phyloP scores from a whole-genome alignment of 2,329 filamentous ascomycete species.

The Fusarium nodosum region DNA sequence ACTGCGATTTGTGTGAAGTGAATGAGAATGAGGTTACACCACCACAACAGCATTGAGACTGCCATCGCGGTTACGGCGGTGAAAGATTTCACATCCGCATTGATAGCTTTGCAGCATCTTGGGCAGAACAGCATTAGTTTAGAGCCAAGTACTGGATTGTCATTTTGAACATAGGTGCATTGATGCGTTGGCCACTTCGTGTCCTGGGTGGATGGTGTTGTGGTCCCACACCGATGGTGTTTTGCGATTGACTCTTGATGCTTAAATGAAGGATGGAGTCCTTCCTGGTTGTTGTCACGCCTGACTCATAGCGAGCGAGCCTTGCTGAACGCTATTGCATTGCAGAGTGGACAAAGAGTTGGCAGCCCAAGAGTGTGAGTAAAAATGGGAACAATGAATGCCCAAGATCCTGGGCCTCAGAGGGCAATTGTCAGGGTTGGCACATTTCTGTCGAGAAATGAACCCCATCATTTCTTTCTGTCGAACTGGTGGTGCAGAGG shows the following conservation, averaged over 20 bases:
- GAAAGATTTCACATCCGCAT: conserved; percentile 29
- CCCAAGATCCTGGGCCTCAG: conserved; percentile 29
- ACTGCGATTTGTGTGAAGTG: conserved; percentile 4
- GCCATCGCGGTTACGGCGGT: conserved; percentile 36
- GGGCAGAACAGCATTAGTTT: conserved; percentile 41
- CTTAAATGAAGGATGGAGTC: conserved; percentile 30
- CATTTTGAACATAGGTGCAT: conserved; percentile 35
- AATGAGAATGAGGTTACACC: conserved; percentile 12
- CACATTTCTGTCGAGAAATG: conserved; percentile 24
- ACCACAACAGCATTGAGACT: conserved; percentile 28
- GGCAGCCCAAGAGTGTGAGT: conserved; percentile 17
- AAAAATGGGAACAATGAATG: conserved; percentile 24
- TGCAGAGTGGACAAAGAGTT: conserved; percentile 18
- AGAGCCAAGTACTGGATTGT: conserved; percentile 39
- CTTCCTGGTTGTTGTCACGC: conserved; percentile 28
- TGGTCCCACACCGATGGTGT: conserved; percentile 41
- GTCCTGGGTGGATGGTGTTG: conserved; percentile 34
- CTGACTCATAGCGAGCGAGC: conserved; percentile 40
- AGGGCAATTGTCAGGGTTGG: conserved; percentile 23
- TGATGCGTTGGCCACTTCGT: conserved; percentile 45
- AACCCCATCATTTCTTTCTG: conserved; percentile 31
- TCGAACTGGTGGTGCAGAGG: conserved; percentile 35
- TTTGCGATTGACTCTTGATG: conserved; percentile 30
- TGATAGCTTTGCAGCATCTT: conserved; percentile 42
- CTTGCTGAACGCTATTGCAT: conserved; percentile 4